Evolutionary conservation across 495 filamentous ascomycete genomes (phyloP).

Genomic region (Annulohypoxylon stygium): DNA sequence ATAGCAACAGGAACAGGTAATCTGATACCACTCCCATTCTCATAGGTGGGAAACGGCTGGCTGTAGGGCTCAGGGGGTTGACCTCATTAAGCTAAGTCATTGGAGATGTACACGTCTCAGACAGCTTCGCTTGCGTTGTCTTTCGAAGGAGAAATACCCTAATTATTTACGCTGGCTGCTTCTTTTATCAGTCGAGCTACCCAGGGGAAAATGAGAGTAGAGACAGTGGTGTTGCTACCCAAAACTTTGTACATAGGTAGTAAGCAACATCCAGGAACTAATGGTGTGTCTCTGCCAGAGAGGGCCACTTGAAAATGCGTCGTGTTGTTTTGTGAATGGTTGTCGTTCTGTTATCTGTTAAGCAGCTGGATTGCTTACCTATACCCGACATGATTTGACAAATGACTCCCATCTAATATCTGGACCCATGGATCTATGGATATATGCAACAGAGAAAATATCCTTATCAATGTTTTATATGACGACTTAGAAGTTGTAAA

Average conservation of each 20-base stretch:
- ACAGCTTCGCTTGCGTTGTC: conserved; percentile 21
- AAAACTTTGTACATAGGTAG: conserved; percentile 43
- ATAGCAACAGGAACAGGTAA: conserved; percentile 29
- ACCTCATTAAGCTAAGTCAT: conserved; percentile 15
- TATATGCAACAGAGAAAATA: not conserved
- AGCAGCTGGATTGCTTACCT: not conserved
- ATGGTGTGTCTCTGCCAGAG: conserved; percentile 27
- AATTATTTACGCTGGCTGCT: conserved; percentile 17
- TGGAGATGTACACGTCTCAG: conserved; percentile 19
- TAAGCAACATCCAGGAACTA: conserved; percentile 33
- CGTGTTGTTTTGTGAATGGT: conserved; percentile 40
- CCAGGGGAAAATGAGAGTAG: conserved; percentile 6
- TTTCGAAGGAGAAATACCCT: conserved; percentile 35
- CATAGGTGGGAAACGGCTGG: conserved; percentile 28
- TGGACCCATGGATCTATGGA: not conserved
- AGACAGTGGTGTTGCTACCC: conserved; percentile 33
- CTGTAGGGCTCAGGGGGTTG: conserved; percentile 20
- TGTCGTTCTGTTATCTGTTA: conserved; percentile 6
- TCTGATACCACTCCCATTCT: conserved; percentile 37
- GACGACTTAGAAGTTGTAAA: not conserved
- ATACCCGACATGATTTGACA: not conserved
- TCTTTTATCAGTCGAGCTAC: conserved; percentile 20
- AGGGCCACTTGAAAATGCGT: conserved; percentile 7
- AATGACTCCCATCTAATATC: not conserved
- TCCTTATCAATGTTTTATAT: not conserved